These are phyloP conservation scores for Physcomitrium patens DNA, from an alignment of 225 moss, liverwort and hornwort species.

Conservation along the genomic window DNA sequence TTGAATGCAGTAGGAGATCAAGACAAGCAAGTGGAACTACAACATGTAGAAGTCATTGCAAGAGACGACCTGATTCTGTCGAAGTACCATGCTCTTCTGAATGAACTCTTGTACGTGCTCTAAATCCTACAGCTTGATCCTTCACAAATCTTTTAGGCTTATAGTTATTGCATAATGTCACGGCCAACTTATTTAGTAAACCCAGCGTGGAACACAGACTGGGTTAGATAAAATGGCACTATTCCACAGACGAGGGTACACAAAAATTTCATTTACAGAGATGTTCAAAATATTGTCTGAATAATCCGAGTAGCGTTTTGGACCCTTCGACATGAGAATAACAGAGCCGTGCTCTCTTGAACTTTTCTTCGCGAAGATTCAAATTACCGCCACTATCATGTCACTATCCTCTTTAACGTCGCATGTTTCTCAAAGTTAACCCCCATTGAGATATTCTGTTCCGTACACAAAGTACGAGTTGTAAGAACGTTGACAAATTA, in stretches of 20 bases:
- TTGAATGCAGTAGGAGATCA: slow-evolving; percentile 59
- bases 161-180: neutral
- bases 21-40: slow-evolving; percentile 54
- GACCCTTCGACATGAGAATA: neutral
- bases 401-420: neutral
- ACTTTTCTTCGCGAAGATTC: neutral
- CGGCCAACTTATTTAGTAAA: no score
- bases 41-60: slow-evolving; percentile 61
- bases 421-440: neutral
- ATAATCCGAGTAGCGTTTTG: no score
- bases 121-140: slow-evolving; percentile 2
- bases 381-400: neutral
- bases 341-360: neutral
- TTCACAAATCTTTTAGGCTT: slow-evolving; percentile 5
- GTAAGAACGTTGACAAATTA: neutral
- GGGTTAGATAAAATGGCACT: no score
- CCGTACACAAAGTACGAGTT: neutral
- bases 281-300: no score
- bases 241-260: no score
- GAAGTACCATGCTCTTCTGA: slow-evolving; percentile 58
- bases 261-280: no score
- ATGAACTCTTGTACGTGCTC: slow-evolving; percentile 60
- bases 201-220: no score
- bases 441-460: neutral
- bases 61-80: slow-evolving; percentile 45